Base-by-base conservation (phyloP, 1,139 yeast genomes). In the Debaryomyces singareniensis region DNA sequence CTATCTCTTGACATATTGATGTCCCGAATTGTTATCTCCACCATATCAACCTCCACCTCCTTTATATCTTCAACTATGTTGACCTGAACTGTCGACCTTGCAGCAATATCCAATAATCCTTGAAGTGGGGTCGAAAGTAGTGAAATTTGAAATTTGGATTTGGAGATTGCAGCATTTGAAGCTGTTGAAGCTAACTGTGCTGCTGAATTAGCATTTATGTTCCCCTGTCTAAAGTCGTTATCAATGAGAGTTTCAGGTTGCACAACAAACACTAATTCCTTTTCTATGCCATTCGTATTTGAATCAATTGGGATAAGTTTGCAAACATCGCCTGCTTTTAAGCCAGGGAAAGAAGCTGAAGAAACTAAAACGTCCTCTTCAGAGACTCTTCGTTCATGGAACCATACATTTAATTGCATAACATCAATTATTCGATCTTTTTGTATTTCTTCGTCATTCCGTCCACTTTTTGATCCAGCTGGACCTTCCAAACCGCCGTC, bases 1-100 rank as follows among this genome's bases (percentile, higher is more conserved):
- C 87, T 94, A 35, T 95, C 96, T 40, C 99, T 62, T 1, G 95
- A 77, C 13, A 93, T 58, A 43, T 83, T 77, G 14, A 85, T 67
- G 48, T 91, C 97, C 44, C 81, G 84, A 33, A 87, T 74, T 47
- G 76, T 78, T 4, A 93, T 61, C 47, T 91, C 98, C 4, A 89
- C 73, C 2, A 85, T 68, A 44, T 91, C 96, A 1, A 91, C 84
- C 36, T 75, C 82, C 6, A 75, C 82, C 1, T 61, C 55, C 5
- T 60, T 54, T 4, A 43, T 27, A 29, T 62, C 55, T 1, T 37
- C 28, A 22, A 72, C 63, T 13, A 60, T 49, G 34, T 67, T 71
- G 24, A 79, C 52, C 36, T 71, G 71, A 2, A 86, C 79, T 36
- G 67, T 49, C 25, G 80, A 70, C 37, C 95, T 61, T 0, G 86